Evolutionary conservation across 1,139 yeast genomes (phyloP), one percentile per base, ranked within the genome.

Genomic region (Fermentozyma sake): DNA sequence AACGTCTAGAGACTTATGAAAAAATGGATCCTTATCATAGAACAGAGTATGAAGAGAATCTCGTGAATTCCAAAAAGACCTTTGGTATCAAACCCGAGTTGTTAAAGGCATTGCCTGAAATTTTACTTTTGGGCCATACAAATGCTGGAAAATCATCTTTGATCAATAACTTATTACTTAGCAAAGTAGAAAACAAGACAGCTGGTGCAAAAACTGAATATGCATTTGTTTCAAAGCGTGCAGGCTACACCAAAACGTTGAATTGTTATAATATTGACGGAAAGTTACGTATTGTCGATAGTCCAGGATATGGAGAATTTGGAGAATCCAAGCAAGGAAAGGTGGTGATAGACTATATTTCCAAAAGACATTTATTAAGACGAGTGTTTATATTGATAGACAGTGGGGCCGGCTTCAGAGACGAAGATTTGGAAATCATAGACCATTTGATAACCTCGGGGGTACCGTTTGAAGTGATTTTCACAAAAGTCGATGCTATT

Each of bases 81-180:
- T 58, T 56, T 37, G 66, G 67, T 1, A 50, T 59, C 12, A 38
- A 34, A 10, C 62, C 65, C 4, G 46, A 41, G 10, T 39, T 52
- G 14, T 42, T 61, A 19, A 42, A 36, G 26, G 50, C 54, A 9
- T 42, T 65, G 10, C 95, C 95, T 0, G 95, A 85, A 44, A 73
- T 85, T 3, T 59, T 81, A 6, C 64, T 86, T 22, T 46, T 86
- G 29, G 96, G 96, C 0, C 72, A 84, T 38, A 80, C 94, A 27
- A 86, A 86, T 44, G 86, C 77, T 2, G 96, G 96, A 0, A 86
- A 86, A 48, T 83, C 94, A 0, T 76, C 93, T 0, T 52, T 86
- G 20, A 58, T 86, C 21, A 82, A 84, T 42, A 72, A 70, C 11
- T 39, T 79, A 46, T 71, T 42, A 46, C 50, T 46, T 5, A 50